Evolutionary conservation across 75 land plant species (phyloP).

Genomic region (Chamaecyparis obtusa): DNA sequence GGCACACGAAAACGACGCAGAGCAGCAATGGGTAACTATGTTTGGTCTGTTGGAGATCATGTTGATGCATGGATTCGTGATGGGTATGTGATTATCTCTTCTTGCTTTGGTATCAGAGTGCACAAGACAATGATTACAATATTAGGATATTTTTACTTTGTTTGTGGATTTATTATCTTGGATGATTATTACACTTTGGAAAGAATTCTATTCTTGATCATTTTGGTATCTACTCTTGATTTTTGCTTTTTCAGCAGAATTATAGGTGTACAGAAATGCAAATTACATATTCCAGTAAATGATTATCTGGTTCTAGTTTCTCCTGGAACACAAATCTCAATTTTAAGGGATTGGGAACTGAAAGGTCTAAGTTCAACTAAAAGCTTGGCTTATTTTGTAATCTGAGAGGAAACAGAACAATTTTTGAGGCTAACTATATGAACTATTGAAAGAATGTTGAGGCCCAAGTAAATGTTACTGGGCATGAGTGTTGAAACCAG

Average conservation of each 20-base stretch:
- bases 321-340: neutral
- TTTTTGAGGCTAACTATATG: neutral
- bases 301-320: neutral
- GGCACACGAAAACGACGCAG: constrained; percentile 84
- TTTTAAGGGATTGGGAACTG: neutral
- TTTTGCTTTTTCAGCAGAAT: neutral
- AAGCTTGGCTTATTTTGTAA: neutral
- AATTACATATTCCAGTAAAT: neutral
- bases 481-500: neutral
- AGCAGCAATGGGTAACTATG: constrained; percentile 52
- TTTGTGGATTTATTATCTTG: neutral
- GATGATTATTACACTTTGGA: neutral
- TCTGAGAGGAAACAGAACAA: neutral
- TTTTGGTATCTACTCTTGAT: neutral
- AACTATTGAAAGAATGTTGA: neutral
- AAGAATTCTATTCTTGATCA: neutral
- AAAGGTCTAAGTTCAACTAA: too few species aligned
- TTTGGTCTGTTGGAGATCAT: constrained; percentile 83
- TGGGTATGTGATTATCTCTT: constrained; percentile 45
- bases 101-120: neutral
- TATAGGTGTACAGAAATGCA: neutral
- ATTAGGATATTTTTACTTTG: neutral
- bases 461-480: neutral
- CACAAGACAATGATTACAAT: neutral
- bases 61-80: constrained; percentile 87